Evolutionary conservation across 768 basidiomycete species (phyloP).

Genomic region (Suillus americanus): DNA sequence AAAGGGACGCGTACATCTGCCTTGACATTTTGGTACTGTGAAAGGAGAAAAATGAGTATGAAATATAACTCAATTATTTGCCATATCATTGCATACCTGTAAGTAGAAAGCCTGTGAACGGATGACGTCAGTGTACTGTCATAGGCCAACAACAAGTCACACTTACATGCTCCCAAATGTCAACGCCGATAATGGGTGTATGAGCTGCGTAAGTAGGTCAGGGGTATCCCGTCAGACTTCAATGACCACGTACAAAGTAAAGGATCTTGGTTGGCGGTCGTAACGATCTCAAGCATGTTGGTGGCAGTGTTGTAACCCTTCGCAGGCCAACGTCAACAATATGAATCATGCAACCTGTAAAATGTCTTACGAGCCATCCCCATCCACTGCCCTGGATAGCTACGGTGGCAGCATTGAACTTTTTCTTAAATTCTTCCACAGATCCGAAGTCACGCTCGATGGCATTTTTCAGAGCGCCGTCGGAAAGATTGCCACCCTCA

Average conservation of each 20-base stretch:
- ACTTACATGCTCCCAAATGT: constrained; percentile 94
- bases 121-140: constrained; percentile 7
- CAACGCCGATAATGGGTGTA: constrained; percentile 90
- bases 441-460: constrained; percentile 84
- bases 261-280: constrained; percentile 97
- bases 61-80: not conserved
- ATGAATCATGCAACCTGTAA: not conserved
- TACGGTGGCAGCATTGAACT: constrained; percentile 84
- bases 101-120: constrained; percentile 64
- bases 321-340: not conserved
- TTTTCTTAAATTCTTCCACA: constrained; percentile 81
- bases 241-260: constrained; percentile 48
- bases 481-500: constrained; percentile 63
- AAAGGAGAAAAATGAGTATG: constrained; percentile 24
- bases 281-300: constrained; percentile 84
- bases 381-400: constrained; percentile 97
- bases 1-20: constrained; percentile 65
- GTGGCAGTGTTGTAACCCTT: constrained; percentile 69
- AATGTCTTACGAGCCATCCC: constrained; percentile 84
- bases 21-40: constrained; percentile 90
- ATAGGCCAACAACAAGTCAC: constrained; percentile 10
- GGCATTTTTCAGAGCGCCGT: constrained; percentile 72
- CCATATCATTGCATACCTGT: constrained; percentile 16
- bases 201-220: constrained; percentile 51
- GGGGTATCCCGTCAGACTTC: not conserved